Conservation (phyloP, 2,329 filamentous ascomycete genomes). For the Phyllosticta capitalensis region DNA sequence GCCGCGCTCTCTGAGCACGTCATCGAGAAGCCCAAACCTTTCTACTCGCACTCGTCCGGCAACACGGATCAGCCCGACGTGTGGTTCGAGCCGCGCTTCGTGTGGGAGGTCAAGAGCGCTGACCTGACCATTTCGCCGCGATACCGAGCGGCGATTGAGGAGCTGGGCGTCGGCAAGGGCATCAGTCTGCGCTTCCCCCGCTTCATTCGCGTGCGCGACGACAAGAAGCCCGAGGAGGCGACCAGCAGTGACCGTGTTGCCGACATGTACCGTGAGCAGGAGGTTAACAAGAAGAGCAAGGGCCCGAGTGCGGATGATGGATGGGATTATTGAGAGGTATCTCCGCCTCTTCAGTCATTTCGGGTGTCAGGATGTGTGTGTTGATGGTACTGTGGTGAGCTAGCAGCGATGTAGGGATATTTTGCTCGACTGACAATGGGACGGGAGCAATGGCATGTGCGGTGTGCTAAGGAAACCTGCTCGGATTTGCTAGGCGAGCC, state of each 20-base stretch:
- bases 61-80: slow-evolving; percentile 94
- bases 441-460: too few relatives aligned
- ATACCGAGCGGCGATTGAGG: slow-evolving; percentile 82
- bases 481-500: too few relatives aligned
- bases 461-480: too few relatives aligned
- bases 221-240: slow-evolving; percentile 91
- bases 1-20: slow-evolving; percentile 62
- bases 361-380: too few relatives aligned
- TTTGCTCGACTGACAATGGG: too few relatives aligned
- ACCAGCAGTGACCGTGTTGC: slow-evolving; percentile 77
- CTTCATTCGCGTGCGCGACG: slow-evolving; percentile 84
- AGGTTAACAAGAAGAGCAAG: slow-evolving; percentile 79
- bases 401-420: too few relatives aligned
- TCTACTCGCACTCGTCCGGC: slow-evolving; percentile 76
- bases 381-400: too few relatives aligned
- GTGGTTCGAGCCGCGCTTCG: slow-evolving; percentile 90
- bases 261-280: slow-evolving; percentile 95
- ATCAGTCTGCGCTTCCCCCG: slow-evolving; percentile 85
- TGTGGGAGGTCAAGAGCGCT: slow-evolving; percentile 97
- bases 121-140: slow-evolving; percentile 86
- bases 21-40: slow-evolving; percentile 88
- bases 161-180: slow-evolving; percentile 63
- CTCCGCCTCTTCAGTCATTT: too few relatives aligned
- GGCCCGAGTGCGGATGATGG: slow-evolving; percentile 86
- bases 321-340: slow-evolving; percentile 69